phyloP scores from a whole-genome alignment of 2,329 filamentous ascomycete species.

The Penicillium crustosum region DNA sequence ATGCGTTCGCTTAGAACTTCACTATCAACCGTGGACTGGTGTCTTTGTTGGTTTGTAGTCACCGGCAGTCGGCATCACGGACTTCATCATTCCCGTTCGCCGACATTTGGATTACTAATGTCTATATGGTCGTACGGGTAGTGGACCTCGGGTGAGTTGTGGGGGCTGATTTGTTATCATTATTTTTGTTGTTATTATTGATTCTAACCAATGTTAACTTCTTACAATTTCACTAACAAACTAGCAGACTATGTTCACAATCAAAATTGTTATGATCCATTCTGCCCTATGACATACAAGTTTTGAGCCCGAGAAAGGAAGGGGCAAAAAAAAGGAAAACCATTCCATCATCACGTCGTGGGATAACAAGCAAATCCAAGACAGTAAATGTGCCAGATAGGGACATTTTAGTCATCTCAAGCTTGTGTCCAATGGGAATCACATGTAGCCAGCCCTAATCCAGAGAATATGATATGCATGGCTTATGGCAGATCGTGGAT shows the following conservation, averaged over 20 bases:
- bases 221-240: neutral
- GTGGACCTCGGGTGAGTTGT: neutral
- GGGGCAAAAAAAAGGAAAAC: neutral
- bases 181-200: neutral
- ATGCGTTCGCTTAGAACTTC: neutral
- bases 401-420: neutral
- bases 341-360: constrained; percentile 22
- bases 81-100: neutral
- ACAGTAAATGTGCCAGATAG: neutral
- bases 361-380: constrained; percentile 1
- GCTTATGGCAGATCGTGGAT: neutral
- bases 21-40: neutral
- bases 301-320: neutral
- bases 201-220: neutral
- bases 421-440: neutral
- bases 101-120: constrained; percentile 1
- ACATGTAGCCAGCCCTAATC: neutral
- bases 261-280: neutral
- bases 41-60: no score
- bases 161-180: neutral
- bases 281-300: constrained; percentile 9
- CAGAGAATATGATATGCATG: neutral
- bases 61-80: neutral
- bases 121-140: neutral
- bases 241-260: neutral